phyloP scores from a whole-genome alignment of 2,329 filamentous ascomycete species.

The Pseudocercospora cruenta region DNA sequence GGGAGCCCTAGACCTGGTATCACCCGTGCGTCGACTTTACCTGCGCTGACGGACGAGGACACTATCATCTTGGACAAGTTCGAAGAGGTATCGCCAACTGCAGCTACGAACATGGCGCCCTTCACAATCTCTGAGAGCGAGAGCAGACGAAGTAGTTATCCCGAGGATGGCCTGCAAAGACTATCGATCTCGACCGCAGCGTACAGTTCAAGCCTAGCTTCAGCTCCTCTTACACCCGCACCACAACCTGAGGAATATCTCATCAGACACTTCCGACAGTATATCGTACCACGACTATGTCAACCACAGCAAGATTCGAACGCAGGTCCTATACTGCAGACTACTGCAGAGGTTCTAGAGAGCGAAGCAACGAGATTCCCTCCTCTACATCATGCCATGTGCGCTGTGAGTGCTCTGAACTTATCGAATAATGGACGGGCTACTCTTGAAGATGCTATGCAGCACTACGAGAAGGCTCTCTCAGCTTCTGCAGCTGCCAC shows the following conservation, averaged over 20 bases:
- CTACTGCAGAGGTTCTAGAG: constrained; percentile 34
- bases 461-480: constrained; percentile 60
- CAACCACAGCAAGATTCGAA: constrained; percentile 26
- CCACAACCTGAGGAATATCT: constrained; percentile 28
- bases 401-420: constrained; percentile 60
- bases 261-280: constrained; percentile 33
- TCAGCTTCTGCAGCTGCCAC: constrained; percentile 48
- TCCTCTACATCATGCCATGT: constrained; percentile 61
- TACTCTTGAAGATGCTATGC: constrained; percentile 52
- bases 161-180: constrained; percentile 27
- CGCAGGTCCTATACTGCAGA: constrained; percentile 17
- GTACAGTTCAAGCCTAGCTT: constrained; percentile 14
- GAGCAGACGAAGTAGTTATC: constrained; percentile 24
- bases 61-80: constrained; percentile 56
- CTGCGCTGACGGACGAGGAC: constrained; percentile 47
- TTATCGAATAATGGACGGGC: constrained; percentile 52
- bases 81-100: constrained; percentile 44
- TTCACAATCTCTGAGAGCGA: constrained; percentile 4
- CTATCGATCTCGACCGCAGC: constrained; percentile 31
- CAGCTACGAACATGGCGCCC: constrained; percentile 5
- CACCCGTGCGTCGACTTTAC: constrained; percentile 19
- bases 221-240: constrained; percentile 21
- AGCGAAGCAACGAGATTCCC: constrained; percentile 53
- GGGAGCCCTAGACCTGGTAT: constrained; percentile 11
- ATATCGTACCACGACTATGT: constrained; percentile 32